Base-by-base conservation (phyloP, 2,329 filamentous ascomycete species). In the Xylaria sp. region DNA sequence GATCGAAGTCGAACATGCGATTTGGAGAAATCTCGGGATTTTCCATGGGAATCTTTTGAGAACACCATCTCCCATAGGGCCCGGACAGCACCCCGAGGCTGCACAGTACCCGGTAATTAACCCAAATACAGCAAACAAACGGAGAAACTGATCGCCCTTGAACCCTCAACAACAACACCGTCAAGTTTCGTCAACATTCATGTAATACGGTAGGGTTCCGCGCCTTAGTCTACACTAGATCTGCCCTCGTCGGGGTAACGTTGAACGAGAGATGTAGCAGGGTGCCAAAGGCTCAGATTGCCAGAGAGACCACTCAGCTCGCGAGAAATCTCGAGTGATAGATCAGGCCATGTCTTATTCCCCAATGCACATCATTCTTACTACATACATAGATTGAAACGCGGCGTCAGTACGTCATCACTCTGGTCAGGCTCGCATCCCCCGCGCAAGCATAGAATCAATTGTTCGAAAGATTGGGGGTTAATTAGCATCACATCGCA, bases 171-270 rank as follows among this genome's bases (percentile, higher is more conserved):
- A 31, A 44, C 39, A 58, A 44, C 39, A 28, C 37, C 37, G n/a
- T 28, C 12, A 57, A 20, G 20, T 18, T 15, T 58, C 18, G 20
- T 44, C 28, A n/a, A 58, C 6, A 7, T 31, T n/a, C 23, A 31
- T 28, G 56, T 55, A 52, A 39, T 48, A 51, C 20, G 2, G 12
- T 50, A 12, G 58, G 25, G 54, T 51, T 46, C 23, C 15, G 28
- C 44, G 41, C 41, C 37, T 31, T 65, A 12, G 55, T 28, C 37
- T 39, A 60, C 39, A 64, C 37, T 39, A 60, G 48, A 64, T 56
- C 60, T 60, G 25, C 46, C 52, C 54, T 28, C 20, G 18, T 39
- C 37, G 44, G 60, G 34, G 28, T 37, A 54, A 25, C 10, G 46
- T 59, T 34, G 20, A 58, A 46, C 54, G 54, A 28, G 18, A n/a